These are phyloP conservation scores for Metschnikowia continentalis DNA, from an alignment of 805 yeast species.

Conservation along the genomic window DNA sequence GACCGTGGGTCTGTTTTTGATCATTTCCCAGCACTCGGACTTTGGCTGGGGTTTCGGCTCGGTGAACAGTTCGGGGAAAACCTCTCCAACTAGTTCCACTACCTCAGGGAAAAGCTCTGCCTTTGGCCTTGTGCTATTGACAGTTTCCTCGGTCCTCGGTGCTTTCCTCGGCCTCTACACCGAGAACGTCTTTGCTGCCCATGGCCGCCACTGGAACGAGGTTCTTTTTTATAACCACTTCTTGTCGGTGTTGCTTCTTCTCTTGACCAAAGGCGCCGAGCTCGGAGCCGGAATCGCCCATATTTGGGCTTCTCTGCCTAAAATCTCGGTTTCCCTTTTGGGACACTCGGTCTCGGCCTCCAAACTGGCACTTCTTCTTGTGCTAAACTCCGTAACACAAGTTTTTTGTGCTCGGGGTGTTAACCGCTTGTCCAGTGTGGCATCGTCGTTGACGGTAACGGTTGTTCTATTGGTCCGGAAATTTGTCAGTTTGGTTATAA, in stretches of 20 bases:
- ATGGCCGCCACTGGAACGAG: conserved; percentile 65
- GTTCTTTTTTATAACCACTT: conserved; percentile 58
- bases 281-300: conserved; percentile 23
- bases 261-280: conserved; percentile 5
- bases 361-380: conserved; percentile 13
- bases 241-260: conserved; percentile 51
- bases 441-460: conserved; percentile 61
- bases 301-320: not conserved
- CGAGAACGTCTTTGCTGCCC: conserved; percentile 45
- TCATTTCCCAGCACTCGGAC: conserved; percentile 17
- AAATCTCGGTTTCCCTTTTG: not conserved
- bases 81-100: no score
- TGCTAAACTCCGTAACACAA: conserved; percentile 21
- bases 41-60: no score
- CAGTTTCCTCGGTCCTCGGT: conserved; percentile 46
- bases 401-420: conserved; percentile 63
- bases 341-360: conserved; percentile 9
- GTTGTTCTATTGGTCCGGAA: conserved; percentile 60
- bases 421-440: conserved; percentile 51
- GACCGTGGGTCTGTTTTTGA: conserved; percentile 51
- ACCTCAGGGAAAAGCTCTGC: conserved; percentile 4
- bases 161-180: conserved; percentile 57
- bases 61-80: no score
- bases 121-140: conserved; percentile 24
- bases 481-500: conserved; percentile 54